A percentile compares a stretch with the other conserved stretches of the same genome.
phyloP scores from a whole-genome alignment of 2,329 filamentous ascomycete genomes.

The Pseudogymnoascus sp. region DNA sequence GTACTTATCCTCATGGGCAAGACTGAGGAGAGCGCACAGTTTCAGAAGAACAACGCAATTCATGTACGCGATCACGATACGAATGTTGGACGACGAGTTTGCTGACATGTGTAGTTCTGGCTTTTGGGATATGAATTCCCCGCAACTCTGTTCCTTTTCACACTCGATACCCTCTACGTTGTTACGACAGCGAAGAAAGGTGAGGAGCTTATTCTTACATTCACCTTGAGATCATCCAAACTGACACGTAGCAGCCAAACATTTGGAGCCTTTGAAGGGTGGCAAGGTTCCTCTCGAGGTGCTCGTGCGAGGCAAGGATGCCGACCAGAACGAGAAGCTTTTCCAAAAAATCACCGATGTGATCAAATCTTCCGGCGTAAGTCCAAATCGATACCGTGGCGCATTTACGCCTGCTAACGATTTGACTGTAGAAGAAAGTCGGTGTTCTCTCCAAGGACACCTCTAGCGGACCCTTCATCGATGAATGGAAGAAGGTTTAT shows the following conservation, averaged over 20 bases:
- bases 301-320: constrained; percentile 83
- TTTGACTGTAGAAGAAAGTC: constrained; percentile 65
- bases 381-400: constrained; percentile 31
- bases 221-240: neutral
- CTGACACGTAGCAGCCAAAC: constrained; percentile 61
- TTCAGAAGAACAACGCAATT: constrained; percentile 93
- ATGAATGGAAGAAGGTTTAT: constrained; percentile 89
- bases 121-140: constrained; percentile 97
- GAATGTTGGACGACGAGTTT: constrained; percentile 12
- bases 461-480: constrained; percentile 80
- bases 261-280: constrained; percentile 84
- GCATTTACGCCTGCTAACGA: neutral
- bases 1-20: constrained; percentile 92
- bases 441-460: constrained; percentile 80
- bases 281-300: constrained; percentile 91
- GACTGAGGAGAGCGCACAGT: constrained; percentile 77
- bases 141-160: constrained; percentile 89
- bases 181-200: constrained; percentile 97
- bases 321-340: constrained; percentile 83
- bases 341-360: constrained; percentile 76
- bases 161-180: constrained; percentile 78
- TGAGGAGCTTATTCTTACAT: constrained; percentile 32
- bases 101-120: constrained; percentile 66
- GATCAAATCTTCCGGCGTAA: constrained; percentile 80
- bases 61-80: constrained; percentile 57